These are phyloP conservation scores for Bocquillonia castaneifolia DNA, from an alignment of 441 rosid genomes.

Conservation along the genomic window DNA sequence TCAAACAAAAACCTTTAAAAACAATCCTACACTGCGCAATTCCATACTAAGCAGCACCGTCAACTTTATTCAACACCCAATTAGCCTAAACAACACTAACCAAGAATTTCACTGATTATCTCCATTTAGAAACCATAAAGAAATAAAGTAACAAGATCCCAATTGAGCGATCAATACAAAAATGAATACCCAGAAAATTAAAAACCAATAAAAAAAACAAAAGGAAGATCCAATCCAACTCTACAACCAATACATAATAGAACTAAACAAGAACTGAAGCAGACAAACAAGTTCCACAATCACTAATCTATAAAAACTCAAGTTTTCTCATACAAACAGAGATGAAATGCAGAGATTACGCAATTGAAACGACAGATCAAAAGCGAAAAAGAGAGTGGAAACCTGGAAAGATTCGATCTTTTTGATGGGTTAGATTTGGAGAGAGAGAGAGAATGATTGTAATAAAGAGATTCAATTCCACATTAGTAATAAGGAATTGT, in stretches of 20 bases:
- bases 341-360: no score
- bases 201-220: not conserved
- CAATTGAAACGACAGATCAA: no score
- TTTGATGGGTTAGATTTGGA: no score
- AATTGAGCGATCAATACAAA: not conserved
- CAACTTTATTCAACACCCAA: not conserved
- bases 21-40: not conserved
- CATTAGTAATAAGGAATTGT: no score
- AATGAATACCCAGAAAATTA: not conserved
- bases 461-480: no score
- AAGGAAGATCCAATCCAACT: not conserved
- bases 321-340: no score
- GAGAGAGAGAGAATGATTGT: no score
- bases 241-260: not conserved
- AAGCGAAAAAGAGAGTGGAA: no score
- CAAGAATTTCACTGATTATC: not conserved
- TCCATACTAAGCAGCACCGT: not conserved
- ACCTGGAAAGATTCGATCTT: no score
- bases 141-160: conserved; percentile 1
- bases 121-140: not conserved
- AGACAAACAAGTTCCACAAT: no score
- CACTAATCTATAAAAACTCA: no score
- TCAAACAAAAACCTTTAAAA: not conserved
- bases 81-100: not conserved
- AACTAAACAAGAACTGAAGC: not conserved